Base-by-base conservation (phyloP, 2,329 filamentous ascomycete species). In the Nakataea oryzae region DNA sequence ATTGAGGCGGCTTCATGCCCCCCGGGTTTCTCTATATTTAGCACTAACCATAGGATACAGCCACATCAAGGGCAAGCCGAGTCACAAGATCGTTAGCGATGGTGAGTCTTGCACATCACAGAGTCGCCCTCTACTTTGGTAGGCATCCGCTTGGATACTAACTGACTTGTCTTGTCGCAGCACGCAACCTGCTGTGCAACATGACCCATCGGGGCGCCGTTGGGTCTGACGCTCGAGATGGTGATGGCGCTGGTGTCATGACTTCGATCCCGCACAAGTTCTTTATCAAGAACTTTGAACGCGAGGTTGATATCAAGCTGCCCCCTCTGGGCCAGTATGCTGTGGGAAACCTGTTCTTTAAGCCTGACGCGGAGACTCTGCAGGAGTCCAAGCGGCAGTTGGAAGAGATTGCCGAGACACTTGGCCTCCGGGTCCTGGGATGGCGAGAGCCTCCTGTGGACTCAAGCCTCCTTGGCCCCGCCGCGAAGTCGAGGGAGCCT, bases 141-240 rank as follows among this genome's bases (percentile, higher is more conserved):
- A 28, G n/a, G 50, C n/a, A 26, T 34, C n/a, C 1, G 4, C 24
- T 17, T 28, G 24, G 24, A 7, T 60, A 21, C 59, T 55, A 32
- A 56, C 58, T 8, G 24, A 17, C 14, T n/a, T 27, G 34, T 27
- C 17, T 7, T 56, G 9, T 30, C 5, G 3, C 66, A 95, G 91
- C 93, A 68, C 89, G 91, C 68, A 96, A 93, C 77, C 83, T 99
- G 65, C 87, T 99, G 66, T 99, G 95, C 84, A 97, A 99, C 84
- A 99, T 99, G 95, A 97, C 95, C 82, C 95, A 99, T 82, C 89
- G 95, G 75, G 95, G 95, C 82, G 95, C 95, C 66, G 93, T 97
- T 70, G 95, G 95, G 69, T 97, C 95, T 64, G 95, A 99, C 81
- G 92, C 92, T 72, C 89, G 95, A 81, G 95, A 99, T 74, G 95